Conservation (phyloP, 73 alveolate species). For the Tetrahymena elliotti region DNA sequence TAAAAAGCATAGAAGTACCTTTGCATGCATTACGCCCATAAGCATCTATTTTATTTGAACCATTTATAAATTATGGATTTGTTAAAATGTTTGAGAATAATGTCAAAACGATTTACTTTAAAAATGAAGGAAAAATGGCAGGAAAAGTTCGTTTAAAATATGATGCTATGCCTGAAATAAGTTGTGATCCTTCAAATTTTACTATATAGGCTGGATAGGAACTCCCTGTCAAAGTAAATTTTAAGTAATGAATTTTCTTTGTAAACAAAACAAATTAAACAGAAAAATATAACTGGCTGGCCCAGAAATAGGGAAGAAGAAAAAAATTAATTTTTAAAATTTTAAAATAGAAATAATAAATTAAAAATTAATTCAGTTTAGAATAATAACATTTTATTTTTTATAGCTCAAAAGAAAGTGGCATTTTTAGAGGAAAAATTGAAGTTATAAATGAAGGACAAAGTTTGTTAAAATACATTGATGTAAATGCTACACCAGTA, state of each 20-base stretch:
- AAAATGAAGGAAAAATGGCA: slow-evolving; percentile 10
- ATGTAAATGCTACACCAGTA: slow-evolving; percentile 31
- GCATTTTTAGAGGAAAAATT: slow-evolving; percentile 8
- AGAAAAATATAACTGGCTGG: neutral
- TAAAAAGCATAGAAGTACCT: neutral
- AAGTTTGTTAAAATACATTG: slow-evolving; percentile 1
- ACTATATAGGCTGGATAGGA: neutral
- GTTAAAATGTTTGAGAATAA: neutral
- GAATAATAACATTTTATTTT: neutral
- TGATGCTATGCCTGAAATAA: neutral
- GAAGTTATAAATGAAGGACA: slow-evolving; percentile 21
- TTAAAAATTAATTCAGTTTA: neutral
- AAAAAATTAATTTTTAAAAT: neutral
- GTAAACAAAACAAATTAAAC: neutral
- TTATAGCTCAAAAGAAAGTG: slow-evolving; percentile 1
- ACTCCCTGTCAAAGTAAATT: neutral
- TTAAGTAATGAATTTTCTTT: neutral
- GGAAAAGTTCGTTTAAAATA: neutral
- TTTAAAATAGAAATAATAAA: neutral
- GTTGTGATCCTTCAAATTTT: neutral
- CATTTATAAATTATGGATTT: slow-evolving; percentile 26
- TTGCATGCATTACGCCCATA: slow-evolving; percentile 14
- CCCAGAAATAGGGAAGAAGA: neutral
- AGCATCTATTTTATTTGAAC: slow-evolving; percentile 4
- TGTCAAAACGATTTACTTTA: neutral